Percentiles rank a stretch among this genome's conserved stretches.
phyloP scores from a whole-genome alignment of 805 yeast genomes.

The Lachancea mirantina region DNA sequence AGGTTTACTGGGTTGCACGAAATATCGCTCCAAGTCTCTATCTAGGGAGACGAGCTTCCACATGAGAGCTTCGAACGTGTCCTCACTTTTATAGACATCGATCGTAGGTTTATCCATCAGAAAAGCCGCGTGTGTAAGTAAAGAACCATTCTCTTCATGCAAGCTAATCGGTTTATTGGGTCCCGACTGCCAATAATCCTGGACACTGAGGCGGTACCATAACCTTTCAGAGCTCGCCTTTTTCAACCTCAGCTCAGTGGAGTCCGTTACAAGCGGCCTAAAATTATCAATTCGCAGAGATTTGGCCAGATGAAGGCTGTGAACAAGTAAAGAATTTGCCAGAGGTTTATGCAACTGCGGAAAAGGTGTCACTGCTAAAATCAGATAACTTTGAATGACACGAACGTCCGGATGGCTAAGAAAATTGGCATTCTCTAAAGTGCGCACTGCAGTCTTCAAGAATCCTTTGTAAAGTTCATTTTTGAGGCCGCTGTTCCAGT shows the following conservation, averaged over 20 bases:
- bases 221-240: conserved; percentile 22
- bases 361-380: conserved; percentile 24
- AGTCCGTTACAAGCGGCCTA: conserved; percentile 19
- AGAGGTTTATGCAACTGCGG: conserved; percentile 10
- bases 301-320: conserved; percentile 22
- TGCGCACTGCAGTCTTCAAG: conserved; percentile 13
- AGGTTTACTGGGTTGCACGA: conserved; percentile 17
- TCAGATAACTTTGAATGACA: conserved; percentile 20
- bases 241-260: conserved; percentile 16
- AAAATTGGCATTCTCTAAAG: conserved; percentile 16
- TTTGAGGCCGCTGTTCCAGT: conserved; percentile 16
- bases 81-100: conserved; percentile 25
- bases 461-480: conserved; percentile 14
- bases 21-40: conserved; percentile 26
- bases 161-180: conserved; percentile 17
- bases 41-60: conserved; percentile 30
- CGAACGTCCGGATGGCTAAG: conserved; percentile 23
- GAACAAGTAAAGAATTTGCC: conserved; percentile 17
- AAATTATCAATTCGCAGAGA: conserved; percentile 19
- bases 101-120: conserved; percentile 17
- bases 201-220: conserved; percentile 24
- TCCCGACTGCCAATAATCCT: conserved; percentile 24
- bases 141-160: conserved; percentile 23
- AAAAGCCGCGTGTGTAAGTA: conserved; percentile 25
- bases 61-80: conserved; percentile 22